Evolutionary conservation across 768 basidiomycete species (phyloP).

Genomic region (Suillus tomentosus): DNA sequence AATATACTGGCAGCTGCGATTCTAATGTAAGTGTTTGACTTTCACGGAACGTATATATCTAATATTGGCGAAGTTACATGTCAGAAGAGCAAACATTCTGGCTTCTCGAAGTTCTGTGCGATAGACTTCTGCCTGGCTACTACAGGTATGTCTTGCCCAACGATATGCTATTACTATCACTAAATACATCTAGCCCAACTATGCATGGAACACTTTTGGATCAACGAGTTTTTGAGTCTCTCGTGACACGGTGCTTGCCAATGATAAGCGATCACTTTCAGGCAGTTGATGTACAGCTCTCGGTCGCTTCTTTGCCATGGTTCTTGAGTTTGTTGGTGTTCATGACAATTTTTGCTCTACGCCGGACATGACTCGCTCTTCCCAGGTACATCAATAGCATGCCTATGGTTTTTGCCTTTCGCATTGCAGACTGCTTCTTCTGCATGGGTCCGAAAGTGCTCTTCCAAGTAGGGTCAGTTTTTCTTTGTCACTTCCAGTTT

Average conservation of each 20-base stretch:
- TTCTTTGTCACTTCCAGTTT: background rate
- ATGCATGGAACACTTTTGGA: slow-evolving; percentile 99
- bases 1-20: slow-evolving; percentile 97
- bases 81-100: slow-evolving; percentile 99
- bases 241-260: slow-evolving; percentile 86
- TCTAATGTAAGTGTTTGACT: slow-evolving; percentile 62
- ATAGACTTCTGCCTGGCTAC: slow-evolving; percentile 94
- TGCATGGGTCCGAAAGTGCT: slow-evolving; percentile 99
- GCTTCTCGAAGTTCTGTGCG: slow-evolving; percentile 93
- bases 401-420: slow-evolving; percentile 97
- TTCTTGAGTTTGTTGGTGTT: slow-evolving; percentile 88
- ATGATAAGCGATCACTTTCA: slow-evolving; percentile 94
- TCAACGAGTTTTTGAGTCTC: slow-evolving; percentile 94
- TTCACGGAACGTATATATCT: slow-evolving; percentile 11
- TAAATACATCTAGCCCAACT: slow-evolving; percentile 62
- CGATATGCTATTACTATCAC: background rate
- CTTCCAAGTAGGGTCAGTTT: slow-evolving; percentile 90
- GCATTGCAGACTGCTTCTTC: slow-evolving; percentile 97
- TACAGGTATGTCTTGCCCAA: slow-evolving; percentile 65
- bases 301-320: slow-evolving; percentile 97
- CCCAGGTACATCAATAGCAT: slow-evolving; percentile 86
- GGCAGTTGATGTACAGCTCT: slow-evolving; percentile 91
- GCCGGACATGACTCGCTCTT: slow-evolving; percentile 8
- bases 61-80: slow-evolving; percentile 72
- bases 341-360: slow-evolving; percentile 11